Evolutionary conservation across 208 protist genomes (phyloP), one percentile per base, ranked within the genome.

Genomic region (Leptomonas seymouri): DNA sequence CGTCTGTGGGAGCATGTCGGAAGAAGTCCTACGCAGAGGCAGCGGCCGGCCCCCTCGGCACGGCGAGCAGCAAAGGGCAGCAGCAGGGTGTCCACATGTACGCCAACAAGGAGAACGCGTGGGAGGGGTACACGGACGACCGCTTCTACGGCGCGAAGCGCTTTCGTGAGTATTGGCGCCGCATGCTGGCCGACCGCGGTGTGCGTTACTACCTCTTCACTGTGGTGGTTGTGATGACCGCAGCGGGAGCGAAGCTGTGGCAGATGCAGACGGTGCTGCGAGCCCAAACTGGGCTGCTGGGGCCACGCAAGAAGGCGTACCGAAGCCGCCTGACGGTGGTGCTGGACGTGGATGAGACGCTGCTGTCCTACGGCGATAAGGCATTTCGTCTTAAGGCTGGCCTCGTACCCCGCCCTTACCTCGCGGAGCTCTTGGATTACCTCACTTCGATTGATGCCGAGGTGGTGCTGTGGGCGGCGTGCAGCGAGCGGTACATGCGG

Each of bases 281-380:
- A 30, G 54, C n/a, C 18, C 58, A 73, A 63, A 48, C 68, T 27
- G 91, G 91, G 14, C 80, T 96, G 51, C 66, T 96, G 23, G 91
- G 91, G 23, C 87, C 87, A n/a, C 85, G 85, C 31, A 93, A 93
- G 57, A 93, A 92, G 67, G 28, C 71, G 14, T 96, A 93, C 75
- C 79, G 74, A 53, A 93, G 89, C 61, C 86, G 91, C 8, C 78
- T 96, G 1, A 96, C 91, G 12, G 71, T 96, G 15, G 87, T 96
- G 20, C 71, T 96, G 21, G 91, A 96, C 61, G 81, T 96, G n/a
- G 91, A 96, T 66, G 91, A 96, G 73, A 96, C 87, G 21, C 83
- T 96, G 53, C 55, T 96, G 3, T 96, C 91, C n/a, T 96, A 92
- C 62, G 89, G 91, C 27, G 91, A 96, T 71, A 96, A 96, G 79